Percentiles rank a stretch among this genome's conserved stretches.
These are phyloP conservation scores for Blastocystis sp. DNA, from an alignment of 352 stramenopile genomes.

Conservation along the genomic window DNA sequence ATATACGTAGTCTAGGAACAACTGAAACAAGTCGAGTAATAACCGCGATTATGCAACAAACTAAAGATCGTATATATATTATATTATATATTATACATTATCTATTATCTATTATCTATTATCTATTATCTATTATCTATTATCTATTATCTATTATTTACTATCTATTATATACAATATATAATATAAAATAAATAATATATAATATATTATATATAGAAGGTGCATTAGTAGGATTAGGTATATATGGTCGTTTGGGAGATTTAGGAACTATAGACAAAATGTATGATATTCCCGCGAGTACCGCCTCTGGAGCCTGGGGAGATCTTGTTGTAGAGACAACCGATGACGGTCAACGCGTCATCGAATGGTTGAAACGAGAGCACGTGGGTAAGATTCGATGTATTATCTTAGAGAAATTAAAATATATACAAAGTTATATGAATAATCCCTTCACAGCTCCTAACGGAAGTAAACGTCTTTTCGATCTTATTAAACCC, in stretches of 20 bases:
- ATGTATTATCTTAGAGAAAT: slow-evolving; percentile 92
- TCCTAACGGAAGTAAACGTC: slow-evolving; percentile 46
- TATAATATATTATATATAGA: neutral
- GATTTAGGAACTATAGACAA: slow-evolving; percentile 79
- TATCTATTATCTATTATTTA: too few relatives aligned
- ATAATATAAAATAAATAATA: too few relatives aligned
- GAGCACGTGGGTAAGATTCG: slow-evolving; percentile 79
- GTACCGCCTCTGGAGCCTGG: slow-evolving; percentile 76
- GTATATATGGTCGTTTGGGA: slow-evolving; percentile 77
- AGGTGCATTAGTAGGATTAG: slow-evolving; percentile 46
- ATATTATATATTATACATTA: too few relatives aligned
- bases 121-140: too few relatives aligned
- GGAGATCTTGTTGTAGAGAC: slow-evolving; percentile 90
- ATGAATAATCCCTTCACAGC: slow-evolving; percentile 41
- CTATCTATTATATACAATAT: too few relatives aligned
- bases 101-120: too few relatives aligned
- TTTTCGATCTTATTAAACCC: slow-evolving; percentile 66
- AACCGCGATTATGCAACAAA: too few relatives aligned
- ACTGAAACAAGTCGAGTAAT: too few relatives aligned
- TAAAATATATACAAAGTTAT: slow-evolving; percentile 51
- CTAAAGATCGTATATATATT: too few relatives aligned
- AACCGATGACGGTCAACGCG: slow-evolving; percentile 72
- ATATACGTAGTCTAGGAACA: too few relatives aligned
- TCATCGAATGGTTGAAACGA: slow-evolving; percentile 76
- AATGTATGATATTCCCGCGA: slow-evolving; percentile 90